Evolutionary conservation across 768 basidiomycete genomes (phyloP).

Genomic region (Lactarius trivialis): DNA sequence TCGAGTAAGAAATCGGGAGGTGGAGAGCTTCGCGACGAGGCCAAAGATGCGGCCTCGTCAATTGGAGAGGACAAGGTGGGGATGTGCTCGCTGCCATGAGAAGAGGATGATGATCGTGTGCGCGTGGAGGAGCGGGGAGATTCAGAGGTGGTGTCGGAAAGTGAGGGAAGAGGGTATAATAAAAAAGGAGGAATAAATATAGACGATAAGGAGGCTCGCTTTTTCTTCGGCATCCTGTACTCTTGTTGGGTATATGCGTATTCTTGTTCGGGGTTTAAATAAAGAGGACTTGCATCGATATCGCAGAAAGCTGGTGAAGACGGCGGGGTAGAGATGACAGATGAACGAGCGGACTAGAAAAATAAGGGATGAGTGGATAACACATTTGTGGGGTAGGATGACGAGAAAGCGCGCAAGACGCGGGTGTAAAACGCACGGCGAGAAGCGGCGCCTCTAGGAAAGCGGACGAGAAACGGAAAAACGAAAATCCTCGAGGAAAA

Average conservation of each 20-base stretch:
- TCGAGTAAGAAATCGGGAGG: slow-evolving; percentile 44
- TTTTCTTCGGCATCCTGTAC: slow-evolving; percentile 41
- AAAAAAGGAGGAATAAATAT: slow-evolving; percentile 46
- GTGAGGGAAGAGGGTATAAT: slow-evolving; percentile 23
- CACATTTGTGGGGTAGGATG: not conserved
- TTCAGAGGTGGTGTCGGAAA: slow-evolving; percentile 26
- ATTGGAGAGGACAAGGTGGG: slow-evolving; percentile 5
- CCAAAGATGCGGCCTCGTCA: not conserved
- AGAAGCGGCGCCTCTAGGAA: not conserved
- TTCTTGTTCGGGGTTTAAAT: slow-evolving; percentile 4
- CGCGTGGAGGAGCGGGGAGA: slow-evolving; percentile 24
- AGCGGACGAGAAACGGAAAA: not conserved
- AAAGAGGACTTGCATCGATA: not conserved
- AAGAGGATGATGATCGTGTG: slow-evolving; percentile 21
- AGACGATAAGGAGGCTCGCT: slow-evolving; percentile 48
- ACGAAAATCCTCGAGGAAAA: not conserved
- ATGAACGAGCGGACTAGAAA: slow-evolving; percentile 7
- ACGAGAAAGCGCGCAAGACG: slow-evolving; percentile 1
- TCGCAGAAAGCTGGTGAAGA: slow-evolving; percentile 1
- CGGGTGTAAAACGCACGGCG: not conserved
- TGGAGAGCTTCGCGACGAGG: slow-evolving; percentile 27
- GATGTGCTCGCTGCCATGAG: slow-evolving; percentile 7
- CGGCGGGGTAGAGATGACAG: not conserved
- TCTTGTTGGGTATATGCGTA: slow-evolving; percentile 5
- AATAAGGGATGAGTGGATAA: slow-evolving; percentile 1